A percentile compares a stretch with the other conserved stretches of the same genome.
Conservation (phyloP, 2,329 filamentous ascomycete species). For the Didymella arachidicola region DNA sequence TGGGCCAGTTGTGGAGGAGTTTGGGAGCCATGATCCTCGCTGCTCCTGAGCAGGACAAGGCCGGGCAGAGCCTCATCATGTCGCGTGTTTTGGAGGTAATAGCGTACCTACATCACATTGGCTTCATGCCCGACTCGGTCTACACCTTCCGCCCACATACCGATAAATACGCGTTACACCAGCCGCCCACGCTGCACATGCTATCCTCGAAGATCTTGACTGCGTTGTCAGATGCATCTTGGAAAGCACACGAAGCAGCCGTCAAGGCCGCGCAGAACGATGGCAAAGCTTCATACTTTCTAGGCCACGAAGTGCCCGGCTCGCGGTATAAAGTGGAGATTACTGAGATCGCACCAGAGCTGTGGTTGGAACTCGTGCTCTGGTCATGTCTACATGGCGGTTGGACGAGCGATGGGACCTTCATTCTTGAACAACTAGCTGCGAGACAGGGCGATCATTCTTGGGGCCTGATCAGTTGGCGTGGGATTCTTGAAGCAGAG, state of each 20-base stretch:
- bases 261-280: conserved; percentile 36
- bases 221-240: conserved; percentile 59
- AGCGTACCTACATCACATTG: conserved; percentile 57
- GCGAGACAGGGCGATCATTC: conserved; percentile 28
- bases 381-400: conserved; percentile 61
- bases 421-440: conserved; percentile 48
- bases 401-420: conserved; percentile 55
- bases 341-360: conserved; percentile 53
- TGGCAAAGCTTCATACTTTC: conserved; percentile 50
- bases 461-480: conserved; percentile 53
- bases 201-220: conserved; percentile 59
- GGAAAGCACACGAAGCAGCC: conserved; percentile 56
- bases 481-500: conserved; percentile 49
- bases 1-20: conserved; percentile 58
- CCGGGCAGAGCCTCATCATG: conserved; percentile 45
- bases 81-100: conserved; percentile 58
- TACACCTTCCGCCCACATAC: conserved; percentile 51
- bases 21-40: conserved; percentile 56
- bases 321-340: conserved; percentile 53
- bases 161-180: conserved; percentile 51
- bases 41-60: conserved; percentile 35
- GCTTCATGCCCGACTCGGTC: conserved; percentile 56
- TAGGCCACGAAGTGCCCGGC: conserved; percentile 55
- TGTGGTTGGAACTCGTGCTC: conserved; percentile 62
- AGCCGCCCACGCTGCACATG: conserved; percentile 58